These are phyloP conservation scores for Eremochloa ophiuroides DNA, from an alignment of 176 grass and related monocot genomes.

Conservation along the genomic window DNA sequence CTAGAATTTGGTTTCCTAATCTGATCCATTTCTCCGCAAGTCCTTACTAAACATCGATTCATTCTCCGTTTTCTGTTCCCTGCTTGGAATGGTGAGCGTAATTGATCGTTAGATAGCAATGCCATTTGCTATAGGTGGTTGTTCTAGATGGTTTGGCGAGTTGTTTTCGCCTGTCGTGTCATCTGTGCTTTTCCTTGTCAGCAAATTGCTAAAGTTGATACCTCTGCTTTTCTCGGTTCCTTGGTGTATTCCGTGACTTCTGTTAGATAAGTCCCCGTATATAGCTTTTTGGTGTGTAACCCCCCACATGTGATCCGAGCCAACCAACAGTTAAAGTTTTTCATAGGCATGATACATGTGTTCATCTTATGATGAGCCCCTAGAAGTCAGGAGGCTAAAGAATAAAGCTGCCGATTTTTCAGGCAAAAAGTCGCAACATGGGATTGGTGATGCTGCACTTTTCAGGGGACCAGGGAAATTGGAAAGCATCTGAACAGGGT, in stretches of 20 bases:
- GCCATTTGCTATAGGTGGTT: constrained; percentile 28
- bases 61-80: neutral
- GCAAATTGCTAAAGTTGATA: constrained; percentile 45
- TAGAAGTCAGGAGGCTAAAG: constrained; percentile 31
- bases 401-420: constrained; percentile 27
- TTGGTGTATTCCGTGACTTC: constrained; percentile 56
- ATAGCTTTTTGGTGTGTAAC: constrained; percentile 41
- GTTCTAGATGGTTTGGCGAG: constrained; percentile 18
- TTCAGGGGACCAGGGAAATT: constrained; percentile 20
- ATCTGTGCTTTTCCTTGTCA: constrained; percentile 43
- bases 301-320: constrained; percentile 71
- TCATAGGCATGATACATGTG: constrained; percentile 46
- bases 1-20: neutral
- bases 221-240: constrained; percentile 49
- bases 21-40: neutral
- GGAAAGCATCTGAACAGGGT: neutral
- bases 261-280: constrained; percentile 30
- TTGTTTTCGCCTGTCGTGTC: constrained; percentile 37
- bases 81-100: neutral
- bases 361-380: constrained; percentile 48
- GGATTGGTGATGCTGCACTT: constrained; percentile 8
- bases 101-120: constrained; percentile 29
- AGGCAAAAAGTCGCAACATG: constrained; percentile 24
- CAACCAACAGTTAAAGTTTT: constrained; percentile 60
- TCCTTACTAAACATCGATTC: constrained; percentile 6